Evolutionary conservation across 2,329 filamentous ascomycete species (phyloP).

Genomic region (Grosmannia huntii): DNA sequence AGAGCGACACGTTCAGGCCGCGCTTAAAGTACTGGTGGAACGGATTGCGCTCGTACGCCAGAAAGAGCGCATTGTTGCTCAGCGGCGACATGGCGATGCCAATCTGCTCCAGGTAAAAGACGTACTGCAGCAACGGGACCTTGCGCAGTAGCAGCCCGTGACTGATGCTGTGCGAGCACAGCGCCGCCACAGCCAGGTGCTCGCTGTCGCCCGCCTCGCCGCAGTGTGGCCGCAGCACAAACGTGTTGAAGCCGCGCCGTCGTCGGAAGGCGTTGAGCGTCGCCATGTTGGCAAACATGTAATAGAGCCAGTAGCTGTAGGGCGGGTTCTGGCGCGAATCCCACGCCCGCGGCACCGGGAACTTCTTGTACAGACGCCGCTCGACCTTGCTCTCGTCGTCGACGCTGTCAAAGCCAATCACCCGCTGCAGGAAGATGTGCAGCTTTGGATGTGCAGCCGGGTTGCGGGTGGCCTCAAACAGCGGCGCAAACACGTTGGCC

Average conservation of each 20-base stretch:
- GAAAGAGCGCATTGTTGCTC: slow-evolving; percentile 92
- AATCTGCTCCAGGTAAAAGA: slow-evolving; percentile 96
- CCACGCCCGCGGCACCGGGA: slow-evolving; percentile 82
- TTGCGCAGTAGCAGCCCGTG: slow-evolving; percentile 88
- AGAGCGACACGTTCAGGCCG: slow-evolving; percentile 88
- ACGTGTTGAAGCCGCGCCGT: slow-evolving; percentile 88
- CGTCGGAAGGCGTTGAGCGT: slow-evolving; percentile 89
- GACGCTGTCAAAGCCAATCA: slow-evolving; percentile 94
- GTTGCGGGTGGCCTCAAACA: slow-evolving; percentile 88
- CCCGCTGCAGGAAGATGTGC: slow-evolving; percentile 85
- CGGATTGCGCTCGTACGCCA: slow-evolving; percentile 93
- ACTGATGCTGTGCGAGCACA: slow-evolving; percentile 94
- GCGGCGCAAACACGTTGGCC: slow-evolving; percentile 79
- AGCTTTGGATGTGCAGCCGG: slow-evolving; percentile 81
- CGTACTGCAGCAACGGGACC: slow-evolving; percentile 86
- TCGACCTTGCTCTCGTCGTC: slow-evolving; percentile 98
- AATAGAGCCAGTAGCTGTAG: slow-evolving; percentile 99
- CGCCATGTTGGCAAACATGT: slow-evolving; percentile 84
- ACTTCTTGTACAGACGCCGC: slow-evolving; percentile 87
- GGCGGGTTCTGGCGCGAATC: slow-evolving; percentile 88
- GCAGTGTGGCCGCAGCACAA: slow-evolving; percentile 84
- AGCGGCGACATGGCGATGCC: slow-evolving; percentile 99
- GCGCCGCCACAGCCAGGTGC: slow-evolving; percentile 78
- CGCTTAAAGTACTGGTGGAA: slow-evolving; percentile 93
- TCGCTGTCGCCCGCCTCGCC: slow-evolving; percentile 96